A percentile compares a stretch with the other conserved stretches of the same genome.
Evolutionary conservation across 805 yeast species (phyloP).

Genomic region (Cyberlindnera euphorbiiphila): DNA sequence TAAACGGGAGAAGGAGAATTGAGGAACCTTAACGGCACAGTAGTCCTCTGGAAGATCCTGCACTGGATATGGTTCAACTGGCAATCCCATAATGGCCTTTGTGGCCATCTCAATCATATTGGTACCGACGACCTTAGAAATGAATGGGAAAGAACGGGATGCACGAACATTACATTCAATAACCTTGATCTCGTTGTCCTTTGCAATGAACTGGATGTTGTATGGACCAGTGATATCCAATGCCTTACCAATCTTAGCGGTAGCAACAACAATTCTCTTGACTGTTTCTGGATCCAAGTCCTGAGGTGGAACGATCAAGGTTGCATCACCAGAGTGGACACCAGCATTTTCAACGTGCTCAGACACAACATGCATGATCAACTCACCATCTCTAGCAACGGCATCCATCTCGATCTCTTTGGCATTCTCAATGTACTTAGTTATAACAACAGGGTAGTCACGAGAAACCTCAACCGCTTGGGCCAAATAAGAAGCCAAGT

Average conservation of each 20-base stretch:
- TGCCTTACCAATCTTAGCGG: constrained; percentile 90
- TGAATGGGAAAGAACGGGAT: constrained; percentile 98
- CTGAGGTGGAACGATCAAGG: constrained; percentile 91
- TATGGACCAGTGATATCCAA: constrained; percentile 97
- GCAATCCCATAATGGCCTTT: constrained; percentile 84
- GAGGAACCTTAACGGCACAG: constrained; percentile 96
- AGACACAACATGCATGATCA: constrained; percentile 90
- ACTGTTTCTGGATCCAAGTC: constrained; percentile 61
- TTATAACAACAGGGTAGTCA: constrained; percentile 96
- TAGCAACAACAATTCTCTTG: constrained; percentile 76
- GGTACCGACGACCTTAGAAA: constrained; percentile 91
- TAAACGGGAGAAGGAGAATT: constrained; percentile 92
- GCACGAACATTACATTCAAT: constrained; percentile 99
- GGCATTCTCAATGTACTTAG: constrained; percentile 94
- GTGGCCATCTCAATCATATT: constrained; percentile 96
- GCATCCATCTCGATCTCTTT: constrained; percentile 97
- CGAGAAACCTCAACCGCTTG: constrained; percentile 90
- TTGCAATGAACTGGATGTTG: constrained; percentile 97
- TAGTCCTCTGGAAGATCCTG: constrained; percentile 87
- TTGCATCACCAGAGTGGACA: constrained; percentile 98
- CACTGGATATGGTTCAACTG: constrained; percentile 86
- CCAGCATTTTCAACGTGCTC: constrained; percentile 99
- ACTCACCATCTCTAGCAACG: constrained; percentile 85
- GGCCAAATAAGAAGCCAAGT: constrained; percentile 75
- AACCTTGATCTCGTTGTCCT: constrained; percentile 79